A percentile compares a stretch with the other conserved stretches of the same genome.
Conservation (phyloP, 2,329 filamentous ascomycete genomes). For the Alternaria solani region DNA sequence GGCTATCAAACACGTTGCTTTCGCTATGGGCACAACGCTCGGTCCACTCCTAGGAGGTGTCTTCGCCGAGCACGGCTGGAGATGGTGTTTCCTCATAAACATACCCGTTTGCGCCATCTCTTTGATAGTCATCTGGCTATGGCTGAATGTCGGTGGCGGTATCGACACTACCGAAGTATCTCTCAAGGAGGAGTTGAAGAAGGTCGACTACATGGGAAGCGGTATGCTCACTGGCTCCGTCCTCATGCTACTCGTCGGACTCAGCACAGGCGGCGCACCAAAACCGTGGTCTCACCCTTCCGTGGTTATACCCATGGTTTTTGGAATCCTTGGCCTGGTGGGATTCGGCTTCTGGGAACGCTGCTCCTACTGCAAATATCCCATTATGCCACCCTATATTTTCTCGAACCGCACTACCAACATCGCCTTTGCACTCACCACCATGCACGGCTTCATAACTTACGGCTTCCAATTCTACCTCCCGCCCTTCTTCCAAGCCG, state of each 20-base stretch:
- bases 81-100: slow-evolving; percentile 57
- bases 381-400: slow-evolving; percentile 54
- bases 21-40: slow-evolving; percentile 37
- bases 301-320: slow-evolving; percentile 55
- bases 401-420: slow-evolving; percentile 56
- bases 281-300: slow-evolving; percentile 54
- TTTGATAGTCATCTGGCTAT: slow-evolving; percentile 38
- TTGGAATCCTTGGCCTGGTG: slow-evolving; percentile 54
- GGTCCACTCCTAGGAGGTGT: slow-evolving; percentile 45
- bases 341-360: slow-evolving; percentile 52
- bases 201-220: slow-evolving; percentile 57
- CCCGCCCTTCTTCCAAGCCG: slow-evolving; percentile 42
- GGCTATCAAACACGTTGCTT: slow-evolving; percentile 37
- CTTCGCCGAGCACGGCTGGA: slow-evolving; percentile 51
- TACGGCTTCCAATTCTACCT: slow-evolving; percentile 42
- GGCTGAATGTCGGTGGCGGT: slow-evolving; percentile 39
- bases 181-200: slow-evolving; percentile 27
- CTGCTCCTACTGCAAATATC: slow-evolving; percentile 38
- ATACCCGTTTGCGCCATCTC: slow-evolving; percentile 43
- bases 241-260: slow-evolving; percentile 54
- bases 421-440: slow-evolving; percentile 45
- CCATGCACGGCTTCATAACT: slow-evolving; percentile 42
- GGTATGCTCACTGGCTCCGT: slow-evolving; percentile 52
- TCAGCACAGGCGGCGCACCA: slow-evolving; percentile 56
- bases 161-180: slow-evolving; percentile 20